Conservation (phyloP, 2,329 filamentous ascomycete genomes). For the Metarhizium sp. region DNA sequence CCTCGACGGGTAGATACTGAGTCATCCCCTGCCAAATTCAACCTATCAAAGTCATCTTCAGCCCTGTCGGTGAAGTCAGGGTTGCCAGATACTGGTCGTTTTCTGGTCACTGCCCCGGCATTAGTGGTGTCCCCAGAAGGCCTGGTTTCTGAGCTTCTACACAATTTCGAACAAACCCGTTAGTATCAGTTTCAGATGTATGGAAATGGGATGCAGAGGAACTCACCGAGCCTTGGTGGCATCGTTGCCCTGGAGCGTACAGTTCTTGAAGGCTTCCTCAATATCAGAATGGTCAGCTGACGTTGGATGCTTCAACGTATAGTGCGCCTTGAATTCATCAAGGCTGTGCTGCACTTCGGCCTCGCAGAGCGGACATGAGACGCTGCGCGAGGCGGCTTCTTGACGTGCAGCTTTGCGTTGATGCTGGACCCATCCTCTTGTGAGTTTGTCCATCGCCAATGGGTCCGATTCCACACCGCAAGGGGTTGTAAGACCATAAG, state of each 20-base stretch:
- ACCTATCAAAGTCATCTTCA: constrained; percentile 6
- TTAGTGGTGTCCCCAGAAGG: background rate
- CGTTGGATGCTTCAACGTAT: constrained; percentile 10
- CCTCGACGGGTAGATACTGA: constrained; percentile 9
- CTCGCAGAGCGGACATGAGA: constrained; percentile 15
- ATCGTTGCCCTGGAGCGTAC: constrained; percentile 8
- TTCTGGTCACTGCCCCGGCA: constrained; percentile 1
- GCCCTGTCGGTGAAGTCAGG: background rate
- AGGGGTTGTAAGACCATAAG: background rate
- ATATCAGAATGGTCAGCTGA: constrained; percentile 16
- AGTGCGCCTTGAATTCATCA: constrained; percentile 17
- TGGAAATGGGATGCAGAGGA: background rate
- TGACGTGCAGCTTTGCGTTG: constrained; percentile 15
- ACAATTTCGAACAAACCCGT: background rate
- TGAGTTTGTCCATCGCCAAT: constrained; percentile 7
- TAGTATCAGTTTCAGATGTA: background rate
- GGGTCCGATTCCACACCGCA: background rate
- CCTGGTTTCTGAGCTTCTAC: background rate
- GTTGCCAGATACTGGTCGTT: constrained; percentile 7
- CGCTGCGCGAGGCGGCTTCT: constrained; percentile 6
- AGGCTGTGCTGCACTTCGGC: constrained; percentile 14
- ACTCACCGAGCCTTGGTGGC: background rate
- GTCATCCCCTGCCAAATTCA: constrained; percentile 1
- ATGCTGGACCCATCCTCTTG: constrained; percentile 15
- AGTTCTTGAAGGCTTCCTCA: constrained; percentile 14